Conservation (phyloP, 306 rosid species). For the Vicia sativa region DNA sequence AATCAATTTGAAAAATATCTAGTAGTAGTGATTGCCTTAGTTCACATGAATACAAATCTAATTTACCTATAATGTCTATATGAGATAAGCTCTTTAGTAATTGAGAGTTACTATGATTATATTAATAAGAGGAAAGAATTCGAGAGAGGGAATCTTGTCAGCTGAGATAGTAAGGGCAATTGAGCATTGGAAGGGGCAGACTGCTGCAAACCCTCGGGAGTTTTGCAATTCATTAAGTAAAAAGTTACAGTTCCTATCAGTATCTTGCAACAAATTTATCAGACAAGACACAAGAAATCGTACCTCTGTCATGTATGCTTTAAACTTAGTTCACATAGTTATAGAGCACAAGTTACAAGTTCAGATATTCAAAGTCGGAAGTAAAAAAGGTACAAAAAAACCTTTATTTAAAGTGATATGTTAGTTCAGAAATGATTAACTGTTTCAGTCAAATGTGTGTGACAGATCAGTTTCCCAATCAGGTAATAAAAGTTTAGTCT, state of each 20-base stretch:
- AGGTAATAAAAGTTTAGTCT: slow-evolving; percentile 8
- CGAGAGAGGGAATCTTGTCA: background rate
- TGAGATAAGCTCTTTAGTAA: background rate
- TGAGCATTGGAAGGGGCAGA: background rate
- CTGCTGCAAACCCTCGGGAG: background rate
- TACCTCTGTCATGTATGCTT: background rate
- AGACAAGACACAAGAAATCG: background rate
- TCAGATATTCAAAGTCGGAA: slow-evolving; percentile 7
- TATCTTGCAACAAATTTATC: background rate
- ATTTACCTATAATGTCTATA: slow-evolving; percentile 9
- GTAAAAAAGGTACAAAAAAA: slow-evolving; percentile 1
- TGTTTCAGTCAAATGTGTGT: background rate
- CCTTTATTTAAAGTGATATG: too few species aligned
- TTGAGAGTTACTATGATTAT: background rate
- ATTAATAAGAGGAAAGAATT: slow-evolving; percentile 1
- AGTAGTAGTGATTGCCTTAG: slow-evolving; percentile 7
- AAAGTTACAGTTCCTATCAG: too few species aligned
- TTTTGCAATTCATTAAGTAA: too few species aligned
- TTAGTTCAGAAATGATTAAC: slow-evolving; percentile 7
- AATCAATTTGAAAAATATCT: slow-evolving; percentile 16
- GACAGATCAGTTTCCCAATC: slow-evolving; percentile 7
- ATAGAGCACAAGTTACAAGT: background rate
- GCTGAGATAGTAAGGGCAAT: background rate
- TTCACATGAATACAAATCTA: slow-evolving; percentile 14
- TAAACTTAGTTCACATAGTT: background rate